Conservation (phyloP, 805 yeast species). For the Teunomyces cretensis region DNA sequence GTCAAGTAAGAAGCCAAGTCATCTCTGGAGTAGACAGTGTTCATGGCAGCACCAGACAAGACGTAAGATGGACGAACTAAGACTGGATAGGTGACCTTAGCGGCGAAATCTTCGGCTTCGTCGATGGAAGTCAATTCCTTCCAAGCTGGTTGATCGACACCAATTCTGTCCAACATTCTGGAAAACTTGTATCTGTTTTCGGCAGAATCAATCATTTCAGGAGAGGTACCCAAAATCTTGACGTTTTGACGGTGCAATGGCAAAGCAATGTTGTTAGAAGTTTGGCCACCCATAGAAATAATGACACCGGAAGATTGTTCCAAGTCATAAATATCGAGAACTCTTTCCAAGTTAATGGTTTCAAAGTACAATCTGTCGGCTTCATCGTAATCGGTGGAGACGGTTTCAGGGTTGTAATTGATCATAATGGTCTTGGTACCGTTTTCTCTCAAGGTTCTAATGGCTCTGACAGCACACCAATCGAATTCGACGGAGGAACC, state of each 20-base stretch:
- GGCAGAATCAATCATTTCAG: slow-evolving; percentile 97
- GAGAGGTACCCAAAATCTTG: slow-evolving; percentile 94
- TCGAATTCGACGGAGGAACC: slow-evolving; percentile 99
- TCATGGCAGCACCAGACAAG: slow-evolving; percentile 98
- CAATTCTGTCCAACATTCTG: slow-evolving; percentile 93
- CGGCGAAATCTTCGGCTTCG: slow-evolving; percentile 92
- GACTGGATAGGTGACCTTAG: slow-evolving; percentile 89
- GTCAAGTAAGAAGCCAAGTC: slow-evolving; percentile 84
- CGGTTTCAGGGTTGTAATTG: slow-evolving; percentile 98
- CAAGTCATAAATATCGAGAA: slow-evolving; percentile 89
- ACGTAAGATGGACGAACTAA: slow-evolving; percentile 97
- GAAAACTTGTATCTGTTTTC: slow-evolving; percentile 98
- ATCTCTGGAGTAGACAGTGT: slow-evolving; percentile 86
- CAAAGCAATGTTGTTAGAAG: slow-evolving; percentile 94
- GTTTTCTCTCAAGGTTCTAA: slow-evolving; percentile 84
- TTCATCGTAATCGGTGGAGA: slow-evolving; percentile 97
- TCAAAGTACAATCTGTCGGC: slow-evolving; percentile 96
- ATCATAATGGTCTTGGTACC: slow-evolving; percentile 93
- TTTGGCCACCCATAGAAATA: slow-evolving; percentile 98
- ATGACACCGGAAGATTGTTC: slow-evolving; percentile 91
- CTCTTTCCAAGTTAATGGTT: slow-evolving; percentile 90
- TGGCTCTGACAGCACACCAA: slow-evolving; percentile 99
- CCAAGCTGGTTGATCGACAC: slow-evolving; percentile 99
- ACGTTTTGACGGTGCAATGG: slow-evolving; percentile 91
- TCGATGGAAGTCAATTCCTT: slow-evolving; percentile 90